Base-by-base conservation (phyloP, 1,139 yeast species). In the Taphrina pruni region DNA sequence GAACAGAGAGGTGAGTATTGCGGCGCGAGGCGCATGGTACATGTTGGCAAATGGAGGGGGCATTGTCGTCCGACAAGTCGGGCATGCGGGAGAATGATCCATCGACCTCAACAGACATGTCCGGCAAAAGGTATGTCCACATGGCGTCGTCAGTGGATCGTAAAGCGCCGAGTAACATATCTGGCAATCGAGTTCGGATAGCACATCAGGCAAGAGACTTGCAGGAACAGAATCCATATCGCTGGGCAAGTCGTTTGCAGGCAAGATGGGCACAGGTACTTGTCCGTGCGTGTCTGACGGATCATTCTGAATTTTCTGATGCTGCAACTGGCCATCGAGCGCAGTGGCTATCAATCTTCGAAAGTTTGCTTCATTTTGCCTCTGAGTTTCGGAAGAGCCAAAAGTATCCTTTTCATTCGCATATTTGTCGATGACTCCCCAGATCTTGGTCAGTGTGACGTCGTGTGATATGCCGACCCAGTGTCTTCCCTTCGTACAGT, bases 121-220 rank as follows among this genome's bases (percentile, higher is more conserved):
- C 20, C 68, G 65, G 41, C 71, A 70, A 39, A 70, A 70, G 6
- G 70, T 60, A 51, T 70, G 71, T 6, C 71, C 71, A 39, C 71
- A 70, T 17, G 69, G 70, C 12, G 70, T 67, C 39, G 70, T 67
- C 11, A 67, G 65, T 20, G 71, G 71, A n/a, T 70, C 71, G 38
- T 55, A 67, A 20, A 70, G 48, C 38, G 65, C 56, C 8, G 57
- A 64, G 43, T 56, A 70, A 48, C 71, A 70, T 21, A 70, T 67
- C 43, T 64, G 70, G 41, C 71, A 70, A 32, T 70, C 71, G 54
- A 70, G 68, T 17, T 69, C 71, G 20, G 60, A 39, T 9, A 58
- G 52, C 12, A 69, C 52, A 17, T 45, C 46, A 7, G 66, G 66
- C 35, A 60, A 55, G 36, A 68, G 52, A 8, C 58, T 57, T 8